Base-by-base conservation (phyloP, 495 filamentous ascomycete genomes). In the Parathielavia appendiculata region DNA sequence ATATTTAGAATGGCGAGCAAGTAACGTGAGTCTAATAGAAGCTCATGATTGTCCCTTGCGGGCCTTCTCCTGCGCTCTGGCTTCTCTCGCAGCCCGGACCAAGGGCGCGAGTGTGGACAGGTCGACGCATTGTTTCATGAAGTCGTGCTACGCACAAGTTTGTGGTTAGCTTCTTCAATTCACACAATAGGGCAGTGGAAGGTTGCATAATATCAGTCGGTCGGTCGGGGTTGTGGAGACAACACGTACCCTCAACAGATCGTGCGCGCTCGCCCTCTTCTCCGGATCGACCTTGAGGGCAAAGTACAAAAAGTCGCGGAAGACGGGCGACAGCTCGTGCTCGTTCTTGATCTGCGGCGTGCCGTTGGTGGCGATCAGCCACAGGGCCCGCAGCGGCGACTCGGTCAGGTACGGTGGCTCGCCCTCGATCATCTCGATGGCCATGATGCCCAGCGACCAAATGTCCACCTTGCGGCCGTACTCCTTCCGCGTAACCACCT, bases 351-450 rank as follows among this genome's bases (percentile, higher is more conserved):
- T 92, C 36, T 86, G 80, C 7, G 93, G 93, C 7, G 95, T 97
- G 36, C 93, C 93, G 66, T 96, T 96, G 20, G 95, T 97, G 46
- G 93, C 95, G 71, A 98, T 98, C 62, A 98, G 73, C 76, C 92
- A 98, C 30, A 98, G 80, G 5, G 93, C 93, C 43, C 93, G 84
- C 44, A 98, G 83, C 10, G 93, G 93, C 22, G 89, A 92, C 71
- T 98, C 93, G 20, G 91, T 98, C 54, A 98, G 76, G 69, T 98
- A 98, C 16, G 93, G 93, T 16, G 93, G 93, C 66, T 98, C 93
- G 62, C 93, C 95, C 74, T 98, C 93, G 60, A 98, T 96, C 93
- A 98, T 98, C 71, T 98, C 93, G 64, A 98, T 98, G n/a, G 93
- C 91, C 93, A 98, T 98, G 72, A 98, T 98, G 55, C 93, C 93